Base-by-base conservation (phyloP, 2,329 filamentous ascomycete genomes). In the Sphaerulina vaccinii region DNA sequence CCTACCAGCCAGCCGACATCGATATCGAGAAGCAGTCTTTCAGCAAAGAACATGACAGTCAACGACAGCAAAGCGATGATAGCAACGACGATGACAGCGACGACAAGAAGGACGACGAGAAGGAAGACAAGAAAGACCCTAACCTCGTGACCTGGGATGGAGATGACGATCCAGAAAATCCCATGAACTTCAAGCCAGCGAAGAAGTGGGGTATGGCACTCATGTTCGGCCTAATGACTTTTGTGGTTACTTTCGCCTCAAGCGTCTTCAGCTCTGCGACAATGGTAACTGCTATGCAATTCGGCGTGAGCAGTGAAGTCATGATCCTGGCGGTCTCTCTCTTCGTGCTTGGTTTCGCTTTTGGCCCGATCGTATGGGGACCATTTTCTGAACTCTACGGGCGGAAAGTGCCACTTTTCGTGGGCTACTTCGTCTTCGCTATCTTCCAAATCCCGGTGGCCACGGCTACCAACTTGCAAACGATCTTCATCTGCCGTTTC, bases 361-460 rank as follows among this genome's bases (percentile, higher is more conserved):
- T 58, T 38, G 61, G 59, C 10, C 57, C 57, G 5, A 53, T 53
- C 11, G 47, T 52, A 15, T 55, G 48, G 47, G 58, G 58, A 3
- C 58, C 58, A 4, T 46, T 57, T 18, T 81, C 77, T 9, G 84
- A 87, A 64, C 68, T 80, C 0, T 80, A 75, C 54, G 79, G 80
- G 1, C 73, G 80, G 11, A 73, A 71, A 52, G 51, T 65, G 4
- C 78, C 78, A 2, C 49, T 61, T 1, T 59, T 61, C 45, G 24
- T 48, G 13, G 56, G 56, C 9, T 11, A 65, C 60, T 61, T 69
- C 19, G 52, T 73, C 32, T 80, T 81, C 54, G 71, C 71, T 3
- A 75, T 82, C 42, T 81, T 81, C 56, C 74, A 81, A 47, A 77
- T 82, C 40, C 75, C 77, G 0, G 75, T 80, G 5, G 79, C 77